A percentile compares a stretch with the other conserved stretches of the same genome.
Conservation (phyloP, 2,329 filamentous ascomycete species). For the Colletotrichum tofieldiae region DNA sequence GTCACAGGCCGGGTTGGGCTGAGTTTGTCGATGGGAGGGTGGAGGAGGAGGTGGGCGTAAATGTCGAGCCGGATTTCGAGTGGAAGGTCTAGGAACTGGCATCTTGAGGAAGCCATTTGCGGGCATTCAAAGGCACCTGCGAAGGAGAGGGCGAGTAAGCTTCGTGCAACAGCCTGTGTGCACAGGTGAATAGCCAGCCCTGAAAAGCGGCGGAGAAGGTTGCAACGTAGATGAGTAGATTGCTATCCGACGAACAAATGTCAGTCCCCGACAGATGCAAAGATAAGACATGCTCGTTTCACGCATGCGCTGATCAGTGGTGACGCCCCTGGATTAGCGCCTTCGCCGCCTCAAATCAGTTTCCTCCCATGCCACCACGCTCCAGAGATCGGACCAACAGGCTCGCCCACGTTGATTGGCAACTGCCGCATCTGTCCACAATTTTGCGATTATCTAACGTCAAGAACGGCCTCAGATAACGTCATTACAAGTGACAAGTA, state of each 20-base stretch:
- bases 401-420: not conserved
- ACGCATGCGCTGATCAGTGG: not conserved
- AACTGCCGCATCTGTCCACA: not conserved
- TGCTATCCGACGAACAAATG: not conserved
- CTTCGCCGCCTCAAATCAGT: not conserved
- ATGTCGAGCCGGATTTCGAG: conserved; percentile 64
- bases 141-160: not conserved
- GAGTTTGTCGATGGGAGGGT: conserved; percentile 46
- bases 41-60: conserved; percentile 59
- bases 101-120: conserved; percentile 13
- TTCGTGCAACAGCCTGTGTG: not conserved
- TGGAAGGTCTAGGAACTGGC: conserved; percentile 58
- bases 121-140: not conserved
- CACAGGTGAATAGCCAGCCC: not conserved
- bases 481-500: not conserved
- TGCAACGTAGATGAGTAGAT: too few relatives aligned
- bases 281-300: not conserved
- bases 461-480: not conserved
- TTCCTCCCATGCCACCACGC: not conserved
- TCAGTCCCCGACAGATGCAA: not conserved
- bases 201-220: not conserved
- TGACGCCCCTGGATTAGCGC: not conserved
- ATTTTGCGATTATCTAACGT: too few relatives aligned
- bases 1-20: conserved; percentile 33
- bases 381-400: not conserved